A percentile compares a stretch with the other conserved stretches of the same genome.
phyloP scores from a whole-genome alignment of 257 asterid species.

The Echites panduratus region DNA sequence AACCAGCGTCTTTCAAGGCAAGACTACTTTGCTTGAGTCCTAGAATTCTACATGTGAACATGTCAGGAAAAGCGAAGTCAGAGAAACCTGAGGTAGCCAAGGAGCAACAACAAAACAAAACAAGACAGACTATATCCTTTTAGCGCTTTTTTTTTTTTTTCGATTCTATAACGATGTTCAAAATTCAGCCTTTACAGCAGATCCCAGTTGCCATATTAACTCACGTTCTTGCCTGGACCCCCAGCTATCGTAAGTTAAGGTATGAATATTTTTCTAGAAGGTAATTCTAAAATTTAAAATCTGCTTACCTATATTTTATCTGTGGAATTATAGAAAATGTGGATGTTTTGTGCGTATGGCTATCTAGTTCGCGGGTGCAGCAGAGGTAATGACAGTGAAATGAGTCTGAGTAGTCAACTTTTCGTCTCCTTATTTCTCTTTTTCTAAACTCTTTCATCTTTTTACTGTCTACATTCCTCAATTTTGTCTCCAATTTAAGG shows the following conservation, averaged over 20 bases:
- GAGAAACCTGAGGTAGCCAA: not conserved
- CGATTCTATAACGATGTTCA: slow-evolving; percentile 12
- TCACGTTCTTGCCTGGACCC: slow-evolving; percentile 14
- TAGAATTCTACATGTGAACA: slow-evolving; percentile 27
- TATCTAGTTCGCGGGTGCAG: slow-evolving; percentile 11
- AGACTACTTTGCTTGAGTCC: slow-evolving; percentile 1
- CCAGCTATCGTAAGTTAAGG: slow-evolving; percentile 8
- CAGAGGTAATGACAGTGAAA: slow-evolving; percentile 42
- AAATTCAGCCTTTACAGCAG: slow-evolving; percentile 19
- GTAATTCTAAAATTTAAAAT: not conserved
- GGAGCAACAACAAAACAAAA: not conserved
- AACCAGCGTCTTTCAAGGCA: too few species aligned
- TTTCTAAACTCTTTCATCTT: slow-evolving; percentile 23
- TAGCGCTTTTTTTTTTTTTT: not conserved
- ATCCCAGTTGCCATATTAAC: slow-evolving; percentile 10
- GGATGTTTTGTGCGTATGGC: not conserved
- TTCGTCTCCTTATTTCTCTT: slow-evolving; percentile 35
- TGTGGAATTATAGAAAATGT: not conserved
- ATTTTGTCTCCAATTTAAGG: slow-evolving; percentile 33
- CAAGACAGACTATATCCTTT: slow-evolving; percentile 25
- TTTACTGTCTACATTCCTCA: slow-evolving; percentile 28
- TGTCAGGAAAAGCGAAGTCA: slow-evolving; percentile 36
- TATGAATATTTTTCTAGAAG: not conserved
- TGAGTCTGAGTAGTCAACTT: slow-evolving; percentile 43
- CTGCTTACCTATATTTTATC: not conserved